These are phyloP conservation scores for Marchantia polymorpha DNA, from an alignment of 225 moss, liverwort and hornwort species.

Conservation along the genomic window DNA sequence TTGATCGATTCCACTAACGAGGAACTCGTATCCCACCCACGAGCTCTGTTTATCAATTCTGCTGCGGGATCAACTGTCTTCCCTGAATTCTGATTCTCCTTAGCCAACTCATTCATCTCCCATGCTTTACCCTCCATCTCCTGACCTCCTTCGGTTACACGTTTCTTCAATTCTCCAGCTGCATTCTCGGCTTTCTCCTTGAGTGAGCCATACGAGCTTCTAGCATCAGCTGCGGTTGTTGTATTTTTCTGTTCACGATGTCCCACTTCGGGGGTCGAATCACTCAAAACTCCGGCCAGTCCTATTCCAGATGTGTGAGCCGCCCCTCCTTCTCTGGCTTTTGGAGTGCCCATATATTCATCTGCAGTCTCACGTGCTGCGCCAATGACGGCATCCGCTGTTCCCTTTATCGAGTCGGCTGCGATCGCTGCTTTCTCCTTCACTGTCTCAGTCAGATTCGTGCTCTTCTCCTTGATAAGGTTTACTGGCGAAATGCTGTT, in stretches of 20 bases:
- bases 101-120: not conserved
- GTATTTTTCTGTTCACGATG: not conserved
- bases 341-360: not conserved
- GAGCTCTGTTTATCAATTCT: not conserved
- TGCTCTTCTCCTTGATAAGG: not conserved
- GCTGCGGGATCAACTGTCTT: not conserved
- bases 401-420: not conserved
- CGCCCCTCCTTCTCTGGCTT: not conserved
- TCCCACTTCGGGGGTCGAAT: not conserved
- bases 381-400: not conserved
- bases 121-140: not conserved
- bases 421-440: not conserved
- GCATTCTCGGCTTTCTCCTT: not conserved
- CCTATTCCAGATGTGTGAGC: no score
- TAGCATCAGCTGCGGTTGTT: not conserved
- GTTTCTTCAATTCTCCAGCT: not conserved
- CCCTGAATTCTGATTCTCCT: not conserved
- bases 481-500: not conserved
- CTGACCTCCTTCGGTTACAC: not conserved
- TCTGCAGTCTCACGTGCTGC: not conserved
- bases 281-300: not conserved
- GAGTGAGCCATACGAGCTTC: not conserved
- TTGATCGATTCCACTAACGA: conserved; percentile 5
- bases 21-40: conserved; percentile 15
- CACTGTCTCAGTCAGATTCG: not conserved